A percentile compares a stretch with the other conserved stretches of the same genome.
Conservation (phyloP, 805 yeast genomes). For the Ogataea degrootiae region DNA sequence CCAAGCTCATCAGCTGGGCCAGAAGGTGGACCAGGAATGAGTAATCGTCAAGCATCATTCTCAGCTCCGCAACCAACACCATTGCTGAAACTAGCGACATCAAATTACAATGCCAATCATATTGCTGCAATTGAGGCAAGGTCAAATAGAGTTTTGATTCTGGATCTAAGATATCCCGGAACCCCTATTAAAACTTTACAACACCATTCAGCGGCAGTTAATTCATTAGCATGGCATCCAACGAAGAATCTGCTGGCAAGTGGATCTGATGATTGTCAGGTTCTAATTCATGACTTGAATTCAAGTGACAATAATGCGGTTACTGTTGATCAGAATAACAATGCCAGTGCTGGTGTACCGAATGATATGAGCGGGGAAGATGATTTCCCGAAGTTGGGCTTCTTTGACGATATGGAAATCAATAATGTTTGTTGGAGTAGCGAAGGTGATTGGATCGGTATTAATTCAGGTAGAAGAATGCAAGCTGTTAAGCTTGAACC, state of each 20-base stretch:
- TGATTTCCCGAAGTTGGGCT: constrained; percentile 36
- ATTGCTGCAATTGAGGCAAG: constrained; percentile 78
- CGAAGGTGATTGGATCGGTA: constrained; percentile 78
- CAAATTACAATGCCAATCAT: constrained; percentile 74
- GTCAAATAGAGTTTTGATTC: constrained; percentile 57
- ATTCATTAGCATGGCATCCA: constrained; percentile 85
- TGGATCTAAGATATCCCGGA: constrained; percentile 89
- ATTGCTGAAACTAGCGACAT: constrained; percentile 69
- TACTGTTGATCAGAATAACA: not conserved
- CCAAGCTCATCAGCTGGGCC: no score
- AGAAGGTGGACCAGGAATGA: no score
- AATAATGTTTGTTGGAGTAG: constrained; percentile 74
- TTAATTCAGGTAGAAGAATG: constrained; percentile 61
- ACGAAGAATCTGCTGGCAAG: constrained; percentile 52
- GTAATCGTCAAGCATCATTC: not conserved
- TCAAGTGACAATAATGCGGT: constrained; percentile 9
- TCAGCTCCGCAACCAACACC: constrained; percentile 42
- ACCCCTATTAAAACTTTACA: constrained; percentile 66
- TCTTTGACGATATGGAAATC: constrained; percentile 63
- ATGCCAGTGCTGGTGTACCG: constrained; percentile 3
- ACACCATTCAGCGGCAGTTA: constrained; percentile 65
- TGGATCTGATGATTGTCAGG: constrained; percentile 73
- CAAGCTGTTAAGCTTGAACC: constrained; percentile 47
- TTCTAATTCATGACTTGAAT: constrained; percentile 61
- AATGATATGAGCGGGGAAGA: constrained; percentile 3